Conservation (phyloP, 2,329 filamentous ascomycete genomes). For the Amauroascus niger region DNA sequence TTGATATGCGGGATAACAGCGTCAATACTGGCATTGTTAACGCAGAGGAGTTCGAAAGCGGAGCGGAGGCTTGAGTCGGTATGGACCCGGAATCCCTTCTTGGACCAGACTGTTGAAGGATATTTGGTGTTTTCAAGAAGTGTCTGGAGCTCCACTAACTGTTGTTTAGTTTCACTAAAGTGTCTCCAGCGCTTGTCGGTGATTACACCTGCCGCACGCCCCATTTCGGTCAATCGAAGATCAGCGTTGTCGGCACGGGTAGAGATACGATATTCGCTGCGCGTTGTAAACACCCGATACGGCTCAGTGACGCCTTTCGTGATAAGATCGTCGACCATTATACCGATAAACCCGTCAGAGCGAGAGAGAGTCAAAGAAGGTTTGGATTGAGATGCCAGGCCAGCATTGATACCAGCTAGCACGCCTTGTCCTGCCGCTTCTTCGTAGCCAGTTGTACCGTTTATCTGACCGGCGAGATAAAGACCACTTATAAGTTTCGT, state of each 20-base stretch:
- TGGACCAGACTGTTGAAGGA: slow-evolving; percentile 56
- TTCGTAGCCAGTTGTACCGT: slow-evolving; percentile 96
- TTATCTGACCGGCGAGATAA: slow-evolving; percentile 92
- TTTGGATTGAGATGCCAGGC: slow-evolving; percentile 61
- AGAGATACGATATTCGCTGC: slow-evolving; percentile 91
- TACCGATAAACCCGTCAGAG: slow-evolving; percentile 88
- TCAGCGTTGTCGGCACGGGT: slow-evolving; percentile 92
- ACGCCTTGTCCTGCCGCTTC: slow-evolving; percentile 92
- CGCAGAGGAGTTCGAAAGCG: slow-evolving; percentile 69
- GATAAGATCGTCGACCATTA: slow-evolving; percentile 96
- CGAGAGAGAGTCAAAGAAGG: slow-evolving; percentile 60
- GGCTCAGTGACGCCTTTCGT: slow-evolving; percentile 96
- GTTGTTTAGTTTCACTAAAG: slow-evolving; percentile 55
- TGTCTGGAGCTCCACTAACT: slow-evolving; percentile 57
- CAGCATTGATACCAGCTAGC: slow-evolving; percentile 87
- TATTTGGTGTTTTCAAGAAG: slow-evolving; percentile 51
- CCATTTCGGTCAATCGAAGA: slow-evolving; percentile 68
- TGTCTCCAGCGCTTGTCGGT: slow-evolving; percentile 65
- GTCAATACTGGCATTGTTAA: slow-evolving; percentile 51
- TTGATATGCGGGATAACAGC: slow-evolving; percentile 48
- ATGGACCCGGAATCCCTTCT: slow-evolving; percentile 59
- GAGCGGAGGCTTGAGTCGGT: slow-evolving; percentile 57
- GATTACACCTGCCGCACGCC: slow-evolving; percentile 66
- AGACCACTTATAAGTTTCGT: slow-evolving; percentile 84
- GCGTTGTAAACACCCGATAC: slow-evolving; percentile 95